phyloP scores from a whole-genome alignment of 306 rosid species.

The Sicyos baderoa region DNA sequence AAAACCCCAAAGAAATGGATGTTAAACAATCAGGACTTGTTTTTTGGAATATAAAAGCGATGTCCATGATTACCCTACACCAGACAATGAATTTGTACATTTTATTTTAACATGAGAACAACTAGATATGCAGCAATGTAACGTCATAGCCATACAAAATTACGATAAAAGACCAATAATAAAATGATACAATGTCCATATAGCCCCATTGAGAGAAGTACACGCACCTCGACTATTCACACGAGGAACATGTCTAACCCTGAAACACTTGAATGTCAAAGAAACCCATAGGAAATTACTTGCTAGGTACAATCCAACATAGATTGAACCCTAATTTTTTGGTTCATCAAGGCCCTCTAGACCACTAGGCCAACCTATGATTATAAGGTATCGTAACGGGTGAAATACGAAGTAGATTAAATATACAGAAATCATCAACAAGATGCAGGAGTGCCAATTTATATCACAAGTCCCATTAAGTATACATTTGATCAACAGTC shows the following conservation, averaged over 20 bases:
- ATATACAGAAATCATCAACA: too few species aligned
- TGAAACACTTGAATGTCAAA: too few species aligned
- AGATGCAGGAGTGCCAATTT: too few species aligned
- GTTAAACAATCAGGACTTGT: not conserved
- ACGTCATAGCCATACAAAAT: too few species aligned
- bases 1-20: slow-evolving; percentile 4
- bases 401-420: not conserved
- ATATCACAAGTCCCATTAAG: not conserved
- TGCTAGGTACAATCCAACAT: too few species aligned
- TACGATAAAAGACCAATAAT: not conserved
- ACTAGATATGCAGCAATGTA: too few species aligned
- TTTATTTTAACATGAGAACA: not conserved
- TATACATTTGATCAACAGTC: not conserved
- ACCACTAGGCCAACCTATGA: too few species aligned
- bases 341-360: too few species aligned
- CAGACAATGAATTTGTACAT: not conserved
- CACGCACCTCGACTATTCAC: too few species aligned
- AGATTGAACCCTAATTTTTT: too few species aligned
- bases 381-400: not conserved
- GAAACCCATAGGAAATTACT: too few species aligned
- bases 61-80: not conserved
- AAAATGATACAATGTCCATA: not conserved
- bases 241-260: too few species aligned
- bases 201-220: not conserved
- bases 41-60: not conserved